phyloP scores from a whole-genome alignment of 192 early-diverging fungal genomes.

The Chytriomyces sp. region DNA sequence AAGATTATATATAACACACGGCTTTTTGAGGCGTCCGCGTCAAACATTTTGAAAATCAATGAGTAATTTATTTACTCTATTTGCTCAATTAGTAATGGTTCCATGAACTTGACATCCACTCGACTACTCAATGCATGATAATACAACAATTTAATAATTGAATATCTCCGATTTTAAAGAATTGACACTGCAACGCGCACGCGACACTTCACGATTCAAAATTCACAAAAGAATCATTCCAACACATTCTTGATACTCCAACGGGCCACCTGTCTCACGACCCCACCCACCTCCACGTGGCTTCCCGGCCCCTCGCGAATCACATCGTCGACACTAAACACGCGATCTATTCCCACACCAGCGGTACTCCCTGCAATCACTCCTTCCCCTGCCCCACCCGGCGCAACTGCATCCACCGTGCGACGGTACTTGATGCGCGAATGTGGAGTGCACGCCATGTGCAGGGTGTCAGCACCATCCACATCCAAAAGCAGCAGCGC shows the following conservation, averaged over 20 bases:
- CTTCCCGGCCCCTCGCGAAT: neutral
- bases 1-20: no score
- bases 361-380: neutral
- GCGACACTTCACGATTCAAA: neutral
- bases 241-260: constrained; percentile 20
- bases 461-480: constrained; percentile 33
- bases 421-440: constrained; percentile 34
- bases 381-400: no score
- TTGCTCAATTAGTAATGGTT: no score
- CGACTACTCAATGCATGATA: no score
- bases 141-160: no score
- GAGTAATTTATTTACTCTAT: no score
- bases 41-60: no score
- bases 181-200: no score
- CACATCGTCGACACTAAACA: constrained; percentile 10
- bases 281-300: neutral
- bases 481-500: constrained; percentile 37
- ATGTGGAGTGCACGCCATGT: constrained; percentile 26
- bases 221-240: neutral
- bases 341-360: neutral
- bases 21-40: no score
- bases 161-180: no score
- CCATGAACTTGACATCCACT: no score
- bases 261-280: neutral
- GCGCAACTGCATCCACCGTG: constrained; percentile 4